phyloP scores from a whole-genome alignment of 2,329 filamentous ascomycete genomes.

The Fusarium verticillioides region DNA sequence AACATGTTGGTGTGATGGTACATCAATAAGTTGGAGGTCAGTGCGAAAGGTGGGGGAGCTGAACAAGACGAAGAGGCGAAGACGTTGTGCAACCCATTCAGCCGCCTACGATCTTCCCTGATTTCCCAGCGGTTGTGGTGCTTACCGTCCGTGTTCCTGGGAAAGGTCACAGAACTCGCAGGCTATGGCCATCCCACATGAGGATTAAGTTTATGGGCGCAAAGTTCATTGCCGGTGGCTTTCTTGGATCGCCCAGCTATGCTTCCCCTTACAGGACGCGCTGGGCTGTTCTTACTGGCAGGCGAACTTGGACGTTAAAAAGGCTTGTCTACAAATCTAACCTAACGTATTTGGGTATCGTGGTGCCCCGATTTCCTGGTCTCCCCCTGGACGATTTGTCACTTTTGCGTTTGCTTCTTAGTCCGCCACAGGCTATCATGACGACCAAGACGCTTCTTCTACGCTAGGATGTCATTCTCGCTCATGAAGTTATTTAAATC shows the following conservation, averaged over 20 bases:
- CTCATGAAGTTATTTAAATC: conserved; percentile 37
- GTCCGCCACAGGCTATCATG: conserved; percentile 17
- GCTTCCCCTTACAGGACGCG: conserved; percentile 18
- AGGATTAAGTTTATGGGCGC: conserved; percentile 2
- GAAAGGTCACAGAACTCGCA: background rate
- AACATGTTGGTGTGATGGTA: conserved; percentile 7
- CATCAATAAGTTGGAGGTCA: background rate
- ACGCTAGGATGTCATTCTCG: conserved; percentile 2
- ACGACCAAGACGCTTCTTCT: conserved; percentile 24
- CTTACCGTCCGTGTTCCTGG: conserved; percentile 10
- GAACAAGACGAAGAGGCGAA: conserved; percentile 7
- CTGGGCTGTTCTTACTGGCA: conserved; percentile 7
- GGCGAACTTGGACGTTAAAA: conserved; percentile 10
- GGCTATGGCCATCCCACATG: background rate
- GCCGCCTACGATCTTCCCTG: background rate
- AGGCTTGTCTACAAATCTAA: conserved; percentile 17
- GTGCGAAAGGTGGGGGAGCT: conserved; percentile 10
- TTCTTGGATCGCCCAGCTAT: conserved; percentile 11
- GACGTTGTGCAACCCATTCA: conserved; percentile 4
- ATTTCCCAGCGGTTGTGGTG: background rate
- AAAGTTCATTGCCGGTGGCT: conserved; percentile 27
- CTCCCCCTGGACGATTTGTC: conserved; percentile 6
- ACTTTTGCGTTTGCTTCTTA: conserved; percentile 1
- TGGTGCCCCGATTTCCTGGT: background rate
- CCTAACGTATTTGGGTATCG: conserved; percentile 12